Evolutionary conservation across 176 grass and related monocot species (phyloP), one percentile per base, ranked within the genome.

Genomic region (Phyllostachys edulis): DNA sequence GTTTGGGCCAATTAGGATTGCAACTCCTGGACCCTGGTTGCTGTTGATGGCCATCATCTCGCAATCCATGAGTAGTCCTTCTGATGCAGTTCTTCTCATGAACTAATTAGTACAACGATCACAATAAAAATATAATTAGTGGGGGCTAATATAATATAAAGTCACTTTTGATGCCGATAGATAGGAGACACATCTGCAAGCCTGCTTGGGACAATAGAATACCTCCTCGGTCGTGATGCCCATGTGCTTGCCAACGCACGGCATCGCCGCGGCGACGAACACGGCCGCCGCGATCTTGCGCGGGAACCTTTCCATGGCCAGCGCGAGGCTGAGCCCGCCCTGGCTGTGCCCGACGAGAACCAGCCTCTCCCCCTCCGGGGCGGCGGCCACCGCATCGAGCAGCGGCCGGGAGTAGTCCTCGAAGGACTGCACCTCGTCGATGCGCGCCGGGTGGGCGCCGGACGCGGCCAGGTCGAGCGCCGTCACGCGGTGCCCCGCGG

Each of bases 291-390:
- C 32, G 52, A 90, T 12, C 85, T 85, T 90, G 49, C 40, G 3
- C 6, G 88, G 77, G 63, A 86, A 86, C 77, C 65, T 85, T 78
- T 91, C 85, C 88, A 91, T 80, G 73, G 91, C 82, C 54, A 93
- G 88, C 49, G 88, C 32, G 36, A 93, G 4, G 82, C 73, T 88
- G 62, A 71, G 49, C 0, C 91, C 91, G 37, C 91, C 88, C 16
- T 81, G 73, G 88, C 91, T 93, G 86, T 93, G 88, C 0, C 82
- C 91, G 6, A 88, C 82, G 24, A 93, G 73, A 9, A 90, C 41
- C 11, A 85, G 21, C 78, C 64, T 34, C 78, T 93, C 88, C 18
- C 57, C 13, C 26, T 18, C 55, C 9, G 80, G 55, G 5, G 68
- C 13, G 4, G 47, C 76, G 8, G 82, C 91, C 45, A 94, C 64